Evolutionary conservation across 2,329 filamentous ascomycete species (phyloP), one percentile per base, ranked within the genome.

Genomic region (Botrytis hyacinthi): DNA sequence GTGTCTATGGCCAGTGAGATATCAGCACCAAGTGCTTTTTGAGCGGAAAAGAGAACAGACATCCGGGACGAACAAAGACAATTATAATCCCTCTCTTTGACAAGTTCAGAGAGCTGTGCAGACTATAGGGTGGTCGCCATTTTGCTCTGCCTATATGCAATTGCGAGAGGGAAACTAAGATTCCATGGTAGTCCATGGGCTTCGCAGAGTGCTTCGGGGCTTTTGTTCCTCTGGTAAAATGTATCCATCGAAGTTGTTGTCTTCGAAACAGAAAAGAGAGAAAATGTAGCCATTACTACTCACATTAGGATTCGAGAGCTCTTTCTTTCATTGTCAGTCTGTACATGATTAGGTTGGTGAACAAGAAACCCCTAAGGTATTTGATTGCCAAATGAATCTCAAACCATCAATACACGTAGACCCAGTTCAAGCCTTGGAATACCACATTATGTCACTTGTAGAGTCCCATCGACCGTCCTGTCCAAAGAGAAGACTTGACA

Each of bases 101-200:
- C n/a, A 82, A 72, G 35, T 46, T 73, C 67, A 48, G 76, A 82
- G 9, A 79, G 68, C 0, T 71, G 80, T 40, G 81, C 75, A 3
- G 77, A 76, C 44, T 46, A 62, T 81, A 83, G 76, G 37, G 83
- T 75, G 68, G 82, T 83, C 9, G 81, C 81, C 2, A 81, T 78
- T 74, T 83, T 83, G 74, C 79, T 80, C 71, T 81, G 78, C 61
- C 78, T 81, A 76, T 83, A 83, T 10, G 75, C 81, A 26, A 80
- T 77, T 22, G 18, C 32, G 4, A n/a, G 44, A 44, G 51, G 8
- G 46, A 29, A 63, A 2, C 35, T 6, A 8, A 71, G 37, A 60
- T 12, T 12, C 14, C 10, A 60, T 12, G 71, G 22, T 46, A 61
- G 42, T 5, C 35, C 46, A 32, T 48, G 40, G 10, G 59, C 37